Base-by-base conservation (phyloP, 1,139 yeast genomes). In the Chernovozyma aurita region DNA sequence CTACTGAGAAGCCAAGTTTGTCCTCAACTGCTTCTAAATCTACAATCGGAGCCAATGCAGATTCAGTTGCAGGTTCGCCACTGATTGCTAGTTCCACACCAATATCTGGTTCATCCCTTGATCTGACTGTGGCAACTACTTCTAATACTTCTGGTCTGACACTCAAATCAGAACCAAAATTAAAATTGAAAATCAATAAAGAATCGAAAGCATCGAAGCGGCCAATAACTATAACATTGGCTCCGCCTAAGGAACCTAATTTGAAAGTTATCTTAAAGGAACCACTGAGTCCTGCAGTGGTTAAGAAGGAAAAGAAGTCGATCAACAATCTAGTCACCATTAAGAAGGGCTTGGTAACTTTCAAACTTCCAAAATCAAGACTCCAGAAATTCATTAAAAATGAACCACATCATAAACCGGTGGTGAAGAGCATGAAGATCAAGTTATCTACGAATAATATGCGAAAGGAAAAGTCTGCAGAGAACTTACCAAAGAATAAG, bases 151-250 rank as follows among this genome's bases (percentile, higher is more conserved):
- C 8, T 9, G 8, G 9, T 20, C 6, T 20, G 6, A 11, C 25
- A 4, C 14, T 22, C 18, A 11, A 39, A 9, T 9, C 41, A 13
- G 52, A 46, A 28, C 44, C 52, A 1, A 57, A 57, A 35, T 41
- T 57, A 21, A 59, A 59, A 26, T 44, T 59, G 11, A 36, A 34
- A 15, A 27, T 35, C 18, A 28, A 30, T 6, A 9, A 20, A 20
- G 8, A 20, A 20, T 6, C 8, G 6, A 6, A 18, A 36, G 16
- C 28, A 12, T 8, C 21, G n/a, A 30, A 30, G 30, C 11, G 15
- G 7, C 18, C 15, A 13, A 24, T 20, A 17, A 6, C 16, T 20
- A n/a, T 20, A 20, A 20, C 22, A 20, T 20, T 20, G 22, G 9
- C 6, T 7, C 6, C 22, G 9, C 22, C 22, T 20, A 20, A 20